Percentiles rank a stretch among this genome's conserved stretches.
Evolutionary conservation across 148 eudicot species (phyloP).

Genomic region (Rheum nobile): DNA sequence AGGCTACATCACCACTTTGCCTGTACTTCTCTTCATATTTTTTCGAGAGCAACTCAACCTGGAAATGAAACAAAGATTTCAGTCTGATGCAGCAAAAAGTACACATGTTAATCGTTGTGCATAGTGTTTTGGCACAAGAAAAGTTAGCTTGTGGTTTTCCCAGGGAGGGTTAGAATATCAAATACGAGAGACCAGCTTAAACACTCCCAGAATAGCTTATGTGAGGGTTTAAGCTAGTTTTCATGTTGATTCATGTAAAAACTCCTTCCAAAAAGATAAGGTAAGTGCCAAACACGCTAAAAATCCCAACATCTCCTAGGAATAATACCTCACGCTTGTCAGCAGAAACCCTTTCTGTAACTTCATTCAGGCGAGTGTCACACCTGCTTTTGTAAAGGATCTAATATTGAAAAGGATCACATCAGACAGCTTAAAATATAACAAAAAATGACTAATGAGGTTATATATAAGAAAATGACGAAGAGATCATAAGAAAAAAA

Average conservation of each 20-base stretch:
- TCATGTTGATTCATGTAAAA: not conserved
- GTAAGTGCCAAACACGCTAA: not conserved
- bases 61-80: slow-evolving; percentile 13
- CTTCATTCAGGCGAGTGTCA: slow-evolving; percentile 82
- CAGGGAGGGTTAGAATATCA: not conserved
- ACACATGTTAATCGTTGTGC: not conserved
- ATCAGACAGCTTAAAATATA: not conserved
- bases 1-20: slow-evolving; percentile 89
- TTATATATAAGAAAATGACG: not conserved
- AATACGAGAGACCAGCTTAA: slow-evolving; percentile 1
- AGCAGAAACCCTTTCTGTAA: slow-evolving; percentile 60
- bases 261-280: not conserved
- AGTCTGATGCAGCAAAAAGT: not conserved
- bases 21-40: slow-evolving; percentile 91
- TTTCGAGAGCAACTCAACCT: slow-evolving; percentile 78
- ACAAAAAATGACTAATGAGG: not conserved
- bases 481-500: not conserved
- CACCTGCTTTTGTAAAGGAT: slow-evolving; percentile 97
- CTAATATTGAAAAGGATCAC: slow-evolving; percentile 25
- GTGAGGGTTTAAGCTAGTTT: not conserved
- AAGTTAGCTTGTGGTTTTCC: not conserved
- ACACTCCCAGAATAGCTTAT: not conserved
- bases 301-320: slow-evolving; percentile 2
- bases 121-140: not conserved
- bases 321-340: slow-evolving; percentile 78